Conservation (phyloP, 2,329 filamentous ascomycete species). For the Neonectria hederae region DNA sequence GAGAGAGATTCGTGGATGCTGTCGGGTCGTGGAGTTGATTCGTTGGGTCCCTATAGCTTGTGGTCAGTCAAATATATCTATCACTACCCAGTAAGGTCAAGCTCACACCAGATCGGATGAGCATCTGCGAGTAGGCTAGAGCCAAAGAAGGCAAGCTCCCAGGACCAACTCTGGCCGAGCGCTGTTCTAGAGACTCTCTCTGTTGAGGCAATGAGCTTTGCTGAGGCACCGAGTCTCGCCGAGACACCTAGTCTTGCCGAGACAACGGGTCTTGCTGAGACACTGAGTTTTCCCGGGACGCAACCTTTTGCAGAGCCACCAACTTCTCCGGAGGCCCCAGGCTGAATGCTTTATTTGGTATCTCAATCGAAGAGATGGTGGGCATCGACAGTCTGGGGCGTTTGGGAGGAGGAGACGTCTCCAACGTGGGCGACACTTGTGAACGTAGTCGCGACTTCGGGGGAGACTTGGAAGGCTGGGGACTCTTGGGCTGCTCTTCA, state of each 20-base stretch:
- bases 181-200: background rate
- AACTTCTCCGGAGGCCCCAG: background rate
- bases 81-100: fast-evolving
- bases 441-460: background rate
- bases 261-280: background rate
- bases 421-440: background rate
- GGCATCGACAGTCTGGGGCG: background rate
- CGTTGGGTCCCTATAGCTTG: background rate
- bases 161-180: background rate
- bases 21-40: background rate
- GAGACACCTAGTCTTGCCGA: background rate
- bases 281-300: background rate
- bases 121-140: background rate
- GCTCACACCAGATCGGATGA: background rate
- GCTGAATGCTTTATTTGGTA: background rate
- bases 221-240: background rate
- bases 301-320: background rate
- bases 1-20: background rate
- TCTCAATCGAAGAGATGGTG: background rate
- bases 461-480: background rate
- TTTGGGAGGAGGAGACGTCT: background rate
- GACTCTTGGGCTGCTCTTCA: background rate
- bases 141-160: background rate
- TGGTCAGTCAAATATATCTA: background rate
- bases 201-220: background rate